These are phyloP conservation scores for Fusarium papillatum DNA, from an alignment of 2,329 filamentous ascomycete genomes.

Conservation along the genomic window DNA sequence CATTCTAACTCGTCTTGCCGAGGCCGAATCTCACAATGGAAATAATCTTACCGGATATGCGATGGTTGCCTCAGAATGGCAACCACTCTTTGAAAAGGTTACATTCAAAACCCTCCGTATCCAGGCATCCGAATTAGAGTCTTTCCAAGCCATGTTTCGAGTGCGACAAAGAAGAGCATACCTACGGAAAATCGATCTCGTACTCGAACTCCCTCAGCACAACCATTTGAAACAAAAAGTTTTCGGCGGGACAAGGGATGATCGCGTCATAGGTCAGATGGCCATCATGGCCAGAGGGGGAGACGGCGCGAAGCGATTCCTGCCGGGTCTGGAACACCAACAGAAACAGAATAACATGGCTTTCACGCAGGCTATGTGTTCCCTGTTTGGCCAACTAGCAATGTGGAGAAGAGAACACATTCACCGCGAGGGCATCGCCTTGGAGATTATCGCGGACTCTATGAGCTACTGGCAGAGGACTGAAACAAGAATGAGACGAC, in stretches of 20 bases:
- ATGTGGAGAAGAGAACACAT: neutral
- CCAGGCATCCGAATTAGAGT: neutral
- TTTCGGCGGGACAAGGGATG: neutral
- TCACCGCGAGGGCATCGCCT: neutral
- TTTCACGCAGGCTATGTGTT: neutral
- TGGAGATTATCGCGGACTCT: constrained; percentile 7
- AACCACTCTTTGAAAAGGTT: constrained; percentile 1
- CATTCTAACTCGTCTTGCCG: neutral
- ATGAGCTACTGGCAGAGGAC: constrained; percentile 13
- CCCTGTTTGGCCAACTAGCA: neutral
- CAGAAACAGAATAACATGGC: neutral
- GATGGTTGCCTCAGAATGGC: neutral
- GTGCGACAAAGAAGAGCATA: neutral
- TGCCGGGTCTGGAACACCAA: neutral
- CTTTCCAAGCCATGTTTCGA: neutral
- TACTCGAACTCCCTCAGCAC: neutral
- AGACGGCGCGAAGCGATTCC: neutral
- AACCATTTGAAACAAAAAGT: neutral
- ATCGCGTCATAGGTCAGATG: neutral
- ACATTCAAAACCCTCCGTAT: neutral
- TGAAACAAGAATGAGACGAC: neutral
- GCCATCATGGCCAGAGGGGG: neutral
- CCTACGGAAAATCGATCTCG: neutral
- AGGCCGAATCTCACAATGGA: neutral
- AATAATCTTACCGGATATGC: neutral